These are phyloP conservation scores for Dryadomyces sulphureus DNA, from an alignment of 2,329 filamentous ascomycete genomes.

Conservation along the genomic window DNA sequence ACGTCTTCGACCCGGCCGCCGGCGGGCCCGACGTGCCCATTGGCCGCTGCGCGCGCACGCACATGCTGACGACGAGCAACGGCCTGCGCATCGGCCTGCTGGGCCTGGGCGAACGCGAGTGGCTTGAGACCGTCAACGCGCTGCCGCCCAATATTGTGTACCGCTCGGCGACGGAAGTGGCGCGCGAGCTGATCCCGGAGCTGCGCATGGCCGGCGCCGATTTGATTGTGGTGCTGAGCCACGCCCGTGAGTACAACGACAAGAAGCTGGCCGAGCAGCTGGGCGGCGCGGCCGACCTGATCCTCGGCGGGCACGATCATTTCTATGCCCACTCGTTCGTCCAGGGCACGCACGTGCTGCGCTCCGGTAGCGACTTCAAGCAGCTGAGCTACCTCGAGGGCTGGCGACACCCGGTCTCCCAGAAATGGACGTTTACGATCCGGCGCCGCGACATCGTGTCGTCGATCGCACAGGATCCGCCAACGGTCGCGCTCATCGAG, in stretches of 20 bases:
- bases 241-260: constrained; percentile 81
- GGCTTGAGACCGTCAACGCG: constrained; percentile 78
- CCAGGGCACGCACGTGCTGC: constrained; percentile 69
- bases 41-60: constrained; percentile 59
- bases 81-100: constrained; percentile 78
- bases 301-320: constrained; percentile 82
- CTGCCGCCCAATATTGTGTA: constrained; percentile 73
- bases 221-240: constrained; percentile 68
- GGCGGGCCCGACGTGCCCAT: constrained; percentile 56
- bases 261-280: constrained; percentile 67
- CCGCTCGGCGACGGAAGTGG: constrained; percentile 61
- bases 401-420: constrained; percentile 35
- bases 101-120: constrained; percentile 75
- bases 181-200: constrained; percentile 57
- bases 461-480: constrained; percentile 46
- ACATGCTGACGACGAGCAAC: constrained; percentile 66
- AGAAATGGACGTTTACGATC: constrained; percentile 65
- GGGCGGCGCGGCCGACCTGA: constrained; percentile 63
- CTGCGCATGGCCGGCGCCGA: constrained; percentile 67
- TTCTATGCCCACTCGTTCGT: constrained; percentile 68
- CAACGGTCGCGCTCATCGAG: constrained; percentile 47
- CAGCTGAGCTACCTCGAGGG: constrained; percentile 80
- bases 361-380: constrained; percentile 84
- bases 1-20: constrained; percentile 71
- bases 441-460: constrained; percentile 58